Conservation (phyloP, 2,329 filamentous ascomycete genomes). For the Emergomyces orientalis region DNA sequence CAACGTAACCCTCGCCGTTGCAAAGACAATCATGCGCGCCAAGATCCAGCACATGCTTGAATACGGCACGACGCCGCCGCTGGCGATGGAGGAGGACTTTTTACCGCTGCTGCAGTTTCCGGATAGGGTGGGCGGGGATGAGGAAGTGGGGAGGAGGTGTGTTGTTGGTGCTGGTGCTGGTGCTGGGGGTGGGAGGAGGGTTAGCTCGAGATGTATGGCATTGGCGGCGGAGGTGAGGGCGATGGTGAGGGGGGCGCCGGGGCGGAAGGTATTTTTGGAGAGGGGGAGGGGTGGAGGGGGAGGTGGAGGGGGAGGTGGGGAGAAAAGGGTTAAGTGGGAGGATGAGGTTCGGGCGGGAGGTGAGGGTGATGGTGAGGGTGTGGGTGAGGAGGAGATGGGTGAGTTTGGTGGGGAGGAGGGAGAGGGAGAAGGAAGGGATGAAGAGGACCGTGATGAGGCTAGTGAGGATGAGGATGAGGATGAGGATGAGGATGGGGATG, state of each 20-base stretch:
- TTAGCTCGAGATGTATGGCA: constrained; percentile 19
- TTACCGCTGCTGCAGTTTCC: constrained; percentile 31
- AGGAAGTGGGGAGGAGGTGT: constrained; percentile 12
- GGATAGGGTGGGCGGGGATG: constrained; percentile 22
- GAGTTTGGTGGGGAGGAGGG: constrained; percentile 16
- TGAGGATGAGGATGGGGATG: constrained; percentile 10
- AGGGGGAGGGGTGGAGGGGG: constrained; percentile 1
- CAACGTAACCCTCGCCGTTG: constrained; percentile 71
- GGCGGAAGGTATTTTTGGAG: constrained; percentile 21
- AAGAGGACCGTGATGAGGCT: not conserved
- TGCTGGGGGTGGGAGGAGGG: constrained; percentile 14
- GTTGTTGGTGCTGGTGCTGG: constrained; percentile 13
- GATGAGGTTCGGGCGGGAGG: constrained; percentile 15
- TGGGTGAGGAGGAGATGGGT: constrained; percentile 20
- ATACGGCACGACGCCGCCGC: constrained; percentile 13
- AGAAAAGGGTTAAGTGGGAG: constrained; percentile 19
- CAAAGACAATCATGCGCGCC: constrained; percentile 76
- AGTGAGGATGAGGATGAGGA: constrained; percentile 9
- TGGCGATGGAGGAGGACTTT: constrained; percentile 26
- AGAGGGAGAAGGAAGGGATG: constrained; percentile 7
- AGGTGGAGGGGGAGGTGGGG: constrained; percentile 7
- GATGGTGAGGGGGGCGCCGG: constrained; percentile 25
- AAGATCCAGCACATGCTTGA: constrained; percentile 63
- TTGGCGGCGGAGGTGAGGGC: constrained; percentile 31
- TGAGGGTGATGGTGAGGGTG: constrained; percentile 15